These are phyloP conservation scores for Entomortierella lignicola DNA, from an alignment of 192 early-diverging fungal genomes.

Conservation along the genomic window DNA sequence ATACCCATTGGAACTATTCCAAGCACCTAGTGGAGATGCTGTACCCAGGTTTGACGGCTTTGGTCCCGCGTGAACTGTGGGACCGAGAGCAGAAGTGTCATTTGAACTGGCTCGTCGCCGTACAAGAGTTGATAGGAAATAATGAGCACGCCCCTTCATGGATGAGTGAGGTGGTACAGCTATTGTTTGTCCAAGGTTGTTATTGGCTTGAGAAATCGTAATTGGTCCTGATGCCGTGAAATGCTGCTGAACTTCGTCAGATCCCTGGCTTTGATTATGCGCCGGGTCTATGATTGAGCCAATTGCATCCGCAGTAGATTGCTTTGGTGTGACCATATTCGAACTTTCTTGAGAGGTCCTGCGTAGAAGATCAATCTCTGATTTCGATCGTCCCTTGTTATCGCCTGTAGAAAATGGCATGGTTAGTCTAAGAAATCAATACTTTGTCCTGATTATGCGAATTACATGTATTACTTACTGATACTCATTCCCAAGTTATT, in stretches of 20 bases:
- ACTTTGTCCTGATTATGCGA: too few species aligned
- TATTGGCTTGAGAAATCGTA: not conserved
- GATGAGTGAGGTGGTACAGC: constrained; percentile 14
- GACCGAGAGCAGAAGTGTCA: constrained; percentile 22
- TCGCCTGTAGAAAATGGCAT: not conserved
- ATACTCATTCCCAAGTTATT: constrained; percentile 20
- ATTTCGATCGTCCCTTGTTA: constrained; percentile 31
- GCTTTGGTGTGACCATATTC: not conserved
- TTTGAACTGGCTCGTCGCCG: constrained; percentile 36
- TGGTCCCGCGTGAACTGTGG: constrained; percentile 1
- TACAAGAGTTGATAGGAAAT: constrained; percentile 41
- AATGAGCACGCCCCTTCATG: constrained; percentile 46
- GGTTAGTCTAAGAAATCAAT: too few species aligned
- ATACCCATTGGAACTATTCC: constrained; percentile 1
- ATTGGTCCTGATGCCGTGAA: not conserved
- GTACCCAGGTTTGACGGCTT: constrained; percentile 6
- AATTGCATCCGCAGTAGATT: not conserved
- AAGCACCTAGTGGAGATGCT: constrained; percentile 6
- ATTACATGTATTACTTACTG: too few species aligned
- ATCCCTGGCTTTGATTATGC: not conserved
- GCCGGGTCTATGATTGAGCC: not conserved
- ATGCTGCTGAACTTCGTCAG: constrained; percentile 1
- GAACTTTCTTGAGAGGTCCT: constrained; percentile 9
- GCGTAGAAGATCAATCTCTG: constrained; percentile 26
- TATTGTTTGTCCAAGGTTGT: not conserved